These are phyloP conservation scores for Puccinia coronata DNA, from an alignment of 1,284 basidiomycete genomes.

Conservation along the genomic window DNA sequence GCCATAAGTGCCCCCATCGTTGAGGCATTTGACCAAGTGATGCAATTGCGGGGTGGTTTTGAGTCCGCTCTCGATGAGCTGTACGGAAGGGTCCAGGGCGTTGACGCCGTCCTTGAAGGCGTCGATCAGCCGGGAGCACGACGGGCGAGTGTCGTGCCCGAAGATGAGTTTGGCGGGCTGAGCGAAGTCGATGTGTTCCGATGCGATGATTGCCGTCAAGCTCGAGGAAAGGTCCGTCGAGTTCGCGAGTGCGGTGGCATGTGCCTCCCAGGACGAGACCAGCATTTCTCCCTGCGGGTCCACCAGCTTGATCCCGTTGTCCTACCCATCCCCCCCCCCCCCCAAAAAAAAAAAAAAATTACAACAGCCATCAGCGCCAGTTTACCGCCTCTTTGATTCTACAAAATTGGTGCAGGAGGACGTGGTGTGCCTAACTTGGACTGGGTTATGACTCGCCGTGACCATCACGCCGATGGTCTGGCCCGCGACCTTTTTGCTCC, in stretches of 20 bases:
- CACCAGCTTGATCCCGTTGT: slow-evolving; percentile 97
- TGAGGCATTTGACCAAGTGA: slow-evolving; percentile 87
- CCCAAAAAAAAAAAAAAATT: background rate
- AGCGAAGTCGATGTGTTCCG: slow-evolving; percentile 74
- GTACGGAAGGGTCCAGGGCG: slow-evolving; percentile 59
- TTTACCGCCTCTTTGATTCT: too few species aligned
- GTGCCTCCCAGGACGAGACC: slow-evolving; percentile 86
- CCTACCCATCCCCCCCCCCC: slow-evolving; percentile 68
- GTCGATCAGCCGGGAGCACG: slow-evolving; percentile 75
- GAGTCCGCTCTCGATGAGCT: slow-evolving; percentile 65
- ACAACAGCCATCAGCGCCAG: background rate
- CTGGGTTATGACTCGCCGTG: slow-evolving; percentile 97
- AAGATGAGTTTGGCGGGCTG: slow-evolving; percentile 82
- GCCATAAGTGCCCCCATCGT: slow-evolving; percentile 80
- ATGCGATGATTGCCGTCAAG: slow-evolving; percentile 69
- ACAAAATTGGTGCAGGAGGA: too few species aligned
- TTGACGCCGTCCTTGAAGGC: slow-evolving; percentile 82
- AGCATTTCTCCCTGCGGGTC: slow-evolving; percentile 99
- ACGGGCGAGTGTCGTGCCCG: slow-evolving; percentile 89
- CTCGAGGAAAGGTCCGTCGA: slow-evolving; percentile 72
- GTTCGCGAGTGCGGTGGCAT: slow-evolving; percentile 89
- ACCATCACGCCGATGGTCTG: slow-evolving; percentile 97
- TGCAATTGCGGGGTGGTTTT: slow-evolving; percentile 94
- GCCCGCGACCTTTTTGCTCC: slow-evolving; percentile 86
- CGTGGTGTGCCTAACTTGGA: slow-evolving; percentile 65